phyloP scores from a whole-genome alignment of 192 early-diverging fungal genomes.

The Lobulomyces angularis region DNA sequence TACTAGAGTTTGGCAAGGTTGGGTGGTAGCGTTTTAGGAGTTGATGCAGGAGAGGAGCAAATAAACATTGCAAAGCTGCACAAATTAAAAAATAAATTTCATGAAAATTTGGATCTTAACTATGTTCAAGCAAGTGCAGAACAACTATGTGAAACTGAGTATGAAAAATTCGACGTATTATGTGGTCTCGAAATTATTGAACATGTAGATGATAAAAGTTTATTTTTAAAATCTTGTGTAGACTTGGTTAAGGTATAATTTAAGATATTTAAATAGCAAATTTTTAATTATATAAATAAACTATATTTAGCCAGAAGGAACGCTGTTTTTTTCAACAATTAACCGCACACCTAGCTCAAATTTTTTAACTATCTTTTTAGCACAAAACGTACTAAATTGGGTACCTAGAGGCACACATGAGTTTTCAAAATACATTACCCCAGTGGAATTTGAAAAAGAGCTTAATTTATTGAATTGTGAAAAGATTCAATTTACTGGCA shows the following conservation, averaged over 20 bases:
- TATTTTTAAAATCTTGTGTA: slow-evolving; percentile 57
- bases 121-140: slow-evolving; percentile 27
- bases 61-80: slow-evolving; percentile 68
- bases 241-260: slow-evolving; percentile 46
- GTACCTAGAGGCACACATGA: slow-evolving; percentile 82
- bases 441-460: slow-evolving; percentile 45
- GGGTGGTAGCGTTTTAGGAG: slow-evolving; percentile 58
- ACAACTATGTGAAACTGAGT: slow-evolving; percentile 33
- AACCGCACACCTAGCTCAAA: slow-evolving; percentile 67
- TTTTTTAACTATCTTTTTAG: slow-evolving; percentile 64
- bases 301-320: slow-evolving; percentile 41
- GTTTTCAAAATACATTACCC: slow-evolving; percentile 70
- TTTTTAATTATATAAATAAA: not conserved
- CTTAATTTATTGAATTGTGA: slow-evolving; percentile 7
- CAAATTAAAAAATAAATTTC: slow-evolving; percentile 48
- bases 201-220: slow-evolving; percentile 64
- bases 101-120: slow-evolving; percentile 13
- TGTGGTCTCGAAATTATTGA: slow-evolving; percentile 85
- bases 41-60: slow-evolving; percentile 80
- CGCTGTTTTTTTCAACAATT: slow-evolving; percentile 82
- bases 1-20: no score
- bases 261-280: not conserved
- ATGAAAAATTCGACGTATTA: slow-evolving; percentile 62
- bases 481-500: slow-evolving; percentile 18
- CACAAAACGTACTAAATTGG: slow-evolving; percentile 64